Base-by-base conservation (phyloP, 2,329 filamentous ascomycete species). In the Monosporascus cannonballus region DNA sequence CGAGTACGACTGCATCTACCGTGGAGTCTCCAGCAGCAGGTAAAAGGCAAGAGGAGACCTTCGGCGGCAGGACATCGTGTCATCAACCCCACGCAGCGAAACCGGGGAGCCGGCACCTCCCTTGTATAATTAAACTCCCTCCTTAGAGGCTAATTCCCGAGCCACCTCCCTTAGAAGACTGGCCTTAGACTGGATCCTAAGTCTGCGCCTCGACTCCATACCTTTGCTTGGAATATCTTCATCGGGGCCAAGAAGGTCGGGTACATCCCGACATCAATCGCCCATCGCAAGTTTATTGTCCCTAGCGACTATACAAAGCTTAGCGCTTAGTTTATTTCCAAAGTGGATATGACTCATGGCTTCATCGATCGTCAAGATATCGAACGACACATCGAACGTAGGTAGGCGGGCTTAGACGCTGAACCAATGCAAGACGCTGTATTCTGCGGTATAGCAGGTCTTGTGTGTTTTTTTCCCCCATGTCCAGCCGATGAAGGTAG, bases 101-200 rank as follows among this genome's bases (percentile, higher is more conserved):
- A 14, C 22, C 24, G 18, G 9, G 36, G 25, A 18, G 22, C 34
- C 7, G n/a, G 30, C 47, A n/a, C 49, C 49, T 11, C 57, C 49
- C 48, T 60, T 62, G 1, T 61, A 59, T 8, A 62, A 60, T 4
- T 61, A 66, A 25, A 56, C 72, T 44, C 68, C 68, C 5, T 77
- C 76, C 0, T 66, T 81, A 3, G 78, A 83, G 56, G 80, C 77
- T 37, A 83, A 83, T 55, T 82, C 79, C 0, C 79, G 78, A 0
- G 76, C 80, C 0, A 78, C 79, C 0, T 83, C 83, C 60, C 73
- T 81, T 8, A 68, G 78, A 51, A 71, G 74, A 22, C 65, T 83
- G 37, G 80, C 76, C 68, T 80, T 44, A 72, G 74, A 44, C 69
- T 82, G 20, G 79, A 83, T 59, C 75, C 78, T 1, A 73, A 73